Evolutionary conservation across 768 basidiomycete genomes (phyloP).

Genomic region (Mycena floridula): DNA sequence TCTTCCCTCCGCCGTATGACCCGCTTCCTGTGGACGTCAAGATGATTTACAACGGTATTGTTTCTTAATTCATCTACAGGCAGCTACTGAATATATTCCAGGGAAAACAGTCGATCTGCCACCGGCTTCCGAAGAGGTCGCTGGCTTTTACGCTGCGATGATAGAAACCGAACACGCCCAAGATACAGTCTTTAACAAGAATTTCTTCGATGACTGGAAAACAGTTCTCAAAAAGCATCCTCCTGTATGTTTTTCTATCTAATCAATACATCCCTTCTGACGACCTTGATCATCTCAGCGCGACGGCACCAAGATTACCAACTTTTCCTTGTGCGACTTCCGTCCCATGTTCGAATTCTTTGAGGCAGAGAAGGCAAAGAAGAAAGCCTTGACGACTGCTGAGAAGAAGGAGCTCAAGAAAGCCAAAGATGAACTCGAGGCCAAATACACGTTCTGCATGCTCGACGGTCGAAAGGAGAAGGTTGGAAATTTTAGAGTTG

Average conservation of each 20-base stretch:
- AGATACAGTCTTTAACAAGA: constrained; percentile 84
- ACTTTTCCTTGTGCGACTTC: constrained; percentile 86
- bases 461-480: constrained; percentile 97
- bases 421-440: constrained; percentile 76
- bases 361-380: constrained; percentile 88
- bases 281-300: constrained; percentile 32
- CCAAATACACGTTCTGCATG: constrained; percentile 78
- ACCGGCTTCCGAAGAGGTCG: constrained; percentile 90
- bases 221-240: constrained; percentile 73
- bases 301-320: constrained; percentile 68
- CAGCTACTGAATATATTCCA: constrained; percentile 23
- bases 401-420: constrained; percentile 93
- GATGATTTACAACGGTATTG: constrained; percentile 91
- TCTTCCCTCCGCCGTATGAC: constrained; percentile 94
- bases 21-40: constrained; percentile 76
- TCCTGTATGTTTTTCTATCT: constrained; percentile 52
- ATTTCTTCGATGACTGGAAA: constrained; percentile 93
- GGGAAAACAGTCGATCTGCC: constrained; percentile 77
- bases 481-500: constrained; percentile 95
- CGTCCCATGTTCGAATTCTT: constrained; percentile 91
- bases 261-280: background rate
- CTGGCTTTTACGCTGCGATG: constrained; percentile 91
- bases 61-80: constrained; percentile 4
- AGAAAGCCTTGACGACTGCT: constrained; percentile 76
- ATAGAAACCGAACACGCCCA: constrained; percentile 89